phyloP scores from a whole-genome alignment of 108 stramenopile genomes.

The Pseudonitzschia pungens region DNA sequence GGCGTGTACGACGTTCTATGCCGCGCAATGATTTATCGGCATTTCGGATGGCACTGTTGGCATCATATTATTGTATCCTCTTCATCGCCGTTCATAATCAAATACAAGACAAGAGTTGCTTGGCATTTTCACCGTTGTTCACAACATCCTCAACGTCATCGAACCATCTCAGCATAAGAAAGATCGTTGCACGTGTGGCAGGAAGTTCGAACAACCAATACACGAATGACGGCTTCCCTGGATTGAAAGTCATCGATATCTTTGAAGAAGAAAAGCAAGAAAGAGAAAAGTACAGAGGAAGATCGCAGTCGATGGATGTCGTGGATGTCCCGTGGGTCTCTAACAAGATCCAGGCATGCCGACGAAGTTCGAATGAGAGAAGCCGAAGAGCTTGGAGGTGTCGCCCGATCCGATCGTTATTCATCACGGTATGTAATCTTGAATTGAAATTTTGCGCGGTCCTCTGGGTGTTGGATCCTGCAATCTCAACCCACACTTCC shows the following conservation, averaged over 20 bases:
- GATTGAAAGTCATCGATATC: background rate
- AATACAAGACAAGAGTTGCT: background rate
- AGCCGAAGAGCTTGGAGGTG: constrained; percentile 53
- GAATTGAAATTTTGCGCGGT: background rate
- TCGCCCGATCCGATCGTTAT: constrained; percentile 54
- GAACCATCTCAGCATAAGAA: background rate
- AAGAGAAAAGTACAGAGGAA: background rate
- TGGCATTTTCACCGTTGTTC: background rate
- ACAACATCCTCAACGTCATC: background rate
- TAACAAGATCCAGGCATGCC: constrained; percentile 18
- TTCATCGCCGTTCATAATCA: background rate
- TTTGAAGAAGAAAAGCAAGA: background rate
- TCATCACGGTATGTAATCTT: constrained; percentile 32
- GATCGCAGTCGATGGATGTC: constrained; percentile 32
- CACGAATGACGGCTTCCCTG: background rate
- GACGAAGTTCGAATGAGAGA: constrained; percentile 50
- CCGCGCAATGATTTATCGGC: background rate
- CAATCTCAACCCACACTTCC: background rate
- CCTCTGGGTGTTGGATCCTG: too few relatives aligned
- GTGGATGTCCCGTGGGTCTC: constrained; percentile 42
- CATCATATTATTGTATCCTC: background rate
- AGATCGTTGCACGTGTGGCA: background rate
- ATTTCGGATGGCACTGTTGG: background rate
- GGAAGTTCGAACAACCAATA: background rate
- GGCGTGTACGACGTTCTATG: background rate